Evolutionary conservation across 768 basidiomycete species (phyloP), one percentile per base, ranked within the genome.

Genomic region (Rhodotorula kratochvilovae): DNA sequence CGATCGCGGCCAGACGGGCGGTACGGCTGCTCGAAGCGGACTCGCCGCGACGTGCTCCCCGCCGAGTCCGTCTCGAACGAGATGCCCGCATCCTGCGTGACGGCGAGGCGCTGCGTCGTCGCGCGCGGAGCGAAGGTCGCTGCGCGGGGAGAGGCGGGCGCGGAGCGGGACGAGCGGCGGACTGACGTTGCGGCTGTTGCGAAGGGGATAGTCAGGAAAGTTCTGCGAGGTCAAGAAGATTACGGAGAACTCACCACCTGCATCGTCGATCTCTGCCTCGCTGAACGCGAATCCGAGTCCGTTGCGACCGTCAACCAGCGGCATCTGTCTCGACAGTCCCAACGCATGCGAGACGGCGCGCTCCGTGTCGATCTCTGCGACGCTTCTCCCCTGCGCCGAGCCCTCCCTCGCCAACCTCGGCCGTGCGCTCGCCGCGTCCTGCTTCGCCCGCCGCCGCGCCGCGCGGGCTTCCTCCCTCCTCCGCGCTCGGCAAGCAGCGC

Each of bases 281-380:
- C 21, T 27, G 27, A 63, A 53, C 7, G 35, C 42, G 17, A 69
- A 69, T 1, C 68, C 68, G 23, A 69, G 42, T 15, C 68, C 67
- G n/a, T 63, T 55, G 5, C 62, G 48, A 0, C 50, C 62, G 8
- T 36, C 50, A 10, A 58, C 33, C 12, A 43, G 25, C 2, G 62
- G 62, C 62, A 53, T 63, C 35, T 50, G 36, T 7, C 65, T 36
- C 17, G 16, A 15, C n/a, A 27, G 39, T 25, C 19, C 33, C 25
- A 16, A 3, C 17, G 31, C 31, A 16, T 54, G 53, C 31, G 53
- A 19, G 11, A 57, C 56, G 36, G 35, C 56, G 19, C 35, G 21
- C 25, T 11, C 12, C 21, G 35, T 33, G 35, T 50, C 48, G 48
- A 25, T 19, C 21, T 11, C 36, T 21, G 33, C 25, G 11, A 6